Conservation (phyloP, 208 protist species). For the Trypanosoma avium region DNA sequence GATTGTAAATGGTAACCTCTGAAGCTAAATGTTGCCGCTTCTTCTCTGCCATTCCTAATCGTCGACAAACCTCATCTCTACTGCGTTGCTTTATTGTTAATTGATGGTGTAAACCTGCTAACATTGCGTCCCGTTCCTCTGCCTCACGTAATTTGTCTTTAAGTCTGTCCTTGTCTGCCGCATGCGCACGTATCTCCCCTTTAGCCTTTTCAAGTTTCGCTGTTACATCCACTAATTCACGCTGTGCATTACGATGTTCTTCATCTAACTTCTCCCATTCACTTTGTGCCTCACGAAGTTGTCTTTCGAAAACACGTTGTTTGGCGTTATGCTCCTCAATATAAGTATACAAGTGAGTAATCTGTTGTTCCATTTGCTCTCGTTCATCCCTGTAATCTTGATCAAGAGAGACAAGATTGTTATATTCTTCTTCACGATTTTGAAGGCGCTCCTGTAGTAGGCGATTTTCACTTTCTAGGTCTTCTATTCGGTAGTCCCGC, state of each 20-base stretch:
- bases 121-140: background rate
- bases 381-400: conserved; percentile 25
- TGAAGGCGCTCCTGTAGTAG: conserved; percentile 21
- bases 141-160: conserved; percentile 17
- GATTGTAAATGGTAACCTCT: conserved; percentile 4
- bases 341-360: conserved; percentile 30
- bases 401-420: conserved; percentile 25
- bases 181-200: conserved; percentile 6
- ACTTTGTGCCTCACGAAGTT: conserved; percentile 16
- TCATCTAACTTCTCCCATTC: conserved; percentile 29
- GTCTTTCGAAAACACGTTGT: conserved; percentile 6
- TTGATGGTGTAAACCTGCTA: conserved; percentile 8
- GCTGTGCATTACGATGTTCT: conserved; percentile 14
- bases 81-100: conserved; percentile 7
- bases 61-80: conserved; percentile 8
- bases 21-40: conserved; percentile 9
- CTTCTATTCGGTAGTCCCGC: conserved; percentile 28
- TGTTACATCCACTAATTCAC: conserved; percentile 23
- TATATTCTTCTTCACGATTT: conserved; percentile 27
- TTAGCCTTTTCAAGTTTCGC: conserved; percentile 20
- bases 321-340: conserved; percentile 31
- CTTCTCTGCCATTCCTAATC: conserved; percentile 3
- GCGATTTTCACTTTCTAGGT: conserved; percentile 24
- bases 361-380: conserved; percentile 34
- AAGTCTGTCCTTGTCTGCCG: conserved; percentile 4